phyloP scores from a whole-genome alignment of 805 yeast genomes.

The Kodamaea hsintzibuensis region DNA sequence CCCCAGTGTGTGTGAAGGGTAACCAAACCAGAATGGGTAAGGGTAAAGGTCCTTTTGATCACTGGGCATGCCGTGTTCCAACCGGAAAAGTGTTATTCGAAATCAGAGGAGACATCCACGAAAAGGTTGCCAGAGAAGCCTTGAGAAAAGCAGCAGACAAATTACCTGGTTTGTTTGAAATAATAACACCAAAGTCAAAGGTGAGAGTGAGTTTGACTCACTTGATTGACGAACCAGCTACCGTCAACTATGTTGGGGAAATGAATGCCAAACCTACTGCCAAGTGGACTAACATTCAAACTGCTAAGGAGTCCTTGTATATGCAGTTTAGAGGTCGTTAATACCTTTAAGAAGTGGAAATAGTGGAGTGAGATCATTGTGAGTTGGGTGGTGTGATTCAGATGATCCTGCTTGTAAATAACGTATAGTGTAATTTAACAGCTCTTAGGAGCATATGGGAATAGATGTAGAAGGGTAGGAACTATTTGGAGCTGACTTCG shows the following conservation, averaged over 20 bases:
- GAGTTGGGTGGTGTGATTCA: background rate
- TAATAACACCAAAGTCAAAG: constrained; percentile 61
- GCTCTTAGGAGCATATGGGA: background rate
- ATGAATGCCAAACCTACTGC: constrained; percentile 63
- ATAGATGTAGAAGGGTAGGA: no score
- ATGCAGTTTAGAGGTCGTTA: constrained; percentile 64
- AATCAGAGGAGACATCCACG: constrained; percentile 79
- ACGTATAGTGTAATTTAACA: background rate
- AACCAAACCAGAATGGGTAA: constrained; percentile 99
- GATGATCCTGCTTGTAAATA: background rate
- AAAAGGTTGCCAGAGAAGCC: constrained; percentile 86
- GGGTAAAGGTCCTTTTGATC: constrained; percentile 97
- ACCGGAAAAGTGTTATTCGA: constrained; percentile 93
- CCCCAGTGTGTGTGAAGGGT: constrained; percentile 94
- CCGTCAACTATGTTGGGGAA: constrained; percentile 54
- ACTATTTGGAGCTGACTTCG: no score
- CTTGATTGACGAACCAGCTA: constrained; percentile 48
- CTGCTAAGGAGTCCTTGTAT: constrained; percentile 52
- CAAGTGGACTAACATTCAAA: constrained; percentile 56
- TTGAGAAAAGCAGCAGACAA: constrained; percentile 87
- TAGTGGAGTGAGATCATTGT: background rate
- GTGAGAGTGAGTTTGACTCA: constrained; percentile 72
- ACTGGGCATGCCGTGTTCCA: constrained; percentile 96
- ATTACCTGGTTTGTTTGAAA: constrained; percentile 90
- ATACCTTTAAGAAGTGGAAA: constrained; percentile 5